A percentile compares a stretch with the other conserved stretches of the same genome.
phyloP scores from a whole-genome alignment of 2,329 filamentous ascomycete species.

The Rutstroemia sp. region DNA sequence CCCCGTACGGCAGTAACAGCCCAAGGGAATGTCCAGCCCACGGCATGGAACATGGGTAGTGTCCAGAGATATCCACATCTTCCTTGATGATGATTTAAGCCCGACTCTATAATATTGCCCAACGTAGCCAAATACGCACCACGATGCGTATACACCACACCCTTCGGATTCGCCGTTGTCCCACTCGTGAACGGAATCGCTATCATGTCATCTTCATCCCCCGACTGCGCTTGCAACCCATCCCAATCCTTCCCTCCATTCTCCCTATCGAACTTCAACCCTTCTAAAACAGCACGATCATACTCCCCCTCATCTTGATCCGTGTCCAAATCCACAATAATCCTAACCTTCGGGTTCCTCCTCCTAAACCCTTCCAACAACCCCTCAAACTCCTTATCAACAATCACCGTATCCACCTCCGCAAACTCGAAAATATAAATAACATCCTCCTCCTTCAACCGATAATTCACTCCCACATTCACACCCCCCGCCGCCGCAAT shows the following conservation, averaged over 20 bases:
- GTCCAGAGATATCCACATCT: slow-evolving; percentile 86
- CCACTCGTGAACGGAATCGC: slow-evolving; percentile 92
- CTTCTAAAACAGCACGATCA: slow-evolving; percentile 76
- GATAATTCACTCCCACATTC: slow-evolving; percentile 66
- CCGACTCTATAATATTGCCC: slow-evolving; percentile 82
- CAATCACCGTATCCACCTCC: slow-evolving; percentile 80
- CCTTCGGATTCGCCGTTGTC: slow-evolving; percentile 86
- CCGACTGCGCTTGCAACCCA: slow-evolving; percentile 58
- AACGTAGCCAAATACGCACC: slow-evolving; percentile 79
- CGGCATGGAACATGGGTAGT: slow-evolving; percentile 73
- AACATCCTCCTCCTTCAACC: slow-evolving; percentile 77
- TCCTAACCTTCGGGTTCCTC: slow-evolving; percentile 52
- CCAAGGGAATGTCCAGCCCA: slow-evolving; percentile 72
- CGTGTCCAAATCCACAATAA: slow-evolving; percentile 77
- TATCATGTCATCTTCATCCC: slow-evolving; percentile 75
- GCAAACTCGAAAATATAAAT: slow-evolving; percentile 84
- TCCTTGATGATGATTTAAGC: slow-evolving; percentile 62
- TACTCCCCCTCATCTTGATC: slow-evolving; percentile 74
- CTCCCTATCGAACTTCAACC: slow-evolving; percentile 62
- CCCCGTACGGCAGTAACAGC: slow-evolving; percentile 85
- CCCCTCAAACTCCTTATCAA: slow-evolving; percentile 69
- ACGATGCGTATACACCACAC: slow-evolving; percentile 85
- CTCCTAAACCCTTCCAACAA: slow-evolving; percentile 62
- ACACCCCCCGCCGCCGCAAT: slow-evolving; percentile 75
- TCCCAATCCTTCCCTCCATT: slow-evolving; percentile 67